Evolutionary conservation across 2,329 filamentous ascomycete genomes (phyloP), one percentile per base, ranked within the genome.

Genomic region (Thielaviopsis punctulata): DNA sequence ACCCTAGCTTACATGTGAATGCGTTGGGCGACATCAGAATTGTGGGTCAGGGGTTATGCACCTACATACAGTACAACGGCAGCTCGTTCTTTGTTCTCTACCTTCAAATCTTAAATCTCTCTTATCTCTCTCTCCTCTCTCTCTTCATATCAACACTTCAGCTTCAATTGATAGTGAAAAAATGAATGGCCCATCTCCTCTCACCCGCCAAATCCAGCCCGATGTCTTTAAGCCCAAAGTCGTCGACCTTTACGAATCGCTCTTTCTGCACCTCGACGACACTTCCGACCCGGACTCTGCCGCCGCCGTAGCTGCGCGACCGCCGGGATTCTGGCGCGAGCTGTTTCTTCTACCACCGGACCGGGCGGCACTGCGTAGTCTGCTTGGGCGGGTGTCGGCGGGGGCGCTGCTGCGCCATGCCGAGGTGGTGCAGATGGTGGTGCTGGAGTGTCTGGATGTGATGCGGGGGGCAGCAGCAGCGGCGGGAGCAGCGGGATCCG

Each of bases 181-280:
- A 36, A 36, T 36, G 30, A n/a, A 12, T 3, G 86, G 94, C 71
- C 76, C 81, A 60, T 96, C 90, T 64, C 92, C 92, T 58, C 77
- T 98, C 64, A 95, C 89, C 53, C 88, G 93, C 68, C 88, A 95
- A 73, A 79, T 80, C 67, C 79, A 87, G 61, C 92, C 90, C 52
- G 84, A 93, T 66, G 79, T 83, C 41, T 95, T 98, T 65, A 84
- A 93, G 68, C 90, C 86, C 52, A 98, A 98, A 71, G 86, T 98
- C 59, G 84, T 94, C 56, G 76, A 84, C 65, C 79, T 96, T 49
- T 98, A 98, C 68, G 79, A 89, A 61, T 76, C 78, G 58, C 72
- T 96, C 19, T 90, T 96, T 72, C 23, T 56, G 33, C 52, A 45
- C 25, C 15, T 48, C 43, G 43, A 51, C 15, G 21, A 13, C 23